Conservation (phyloP, 495 filamentous ascomycete genomes). For the Rhypophila decipiens region DNA sequence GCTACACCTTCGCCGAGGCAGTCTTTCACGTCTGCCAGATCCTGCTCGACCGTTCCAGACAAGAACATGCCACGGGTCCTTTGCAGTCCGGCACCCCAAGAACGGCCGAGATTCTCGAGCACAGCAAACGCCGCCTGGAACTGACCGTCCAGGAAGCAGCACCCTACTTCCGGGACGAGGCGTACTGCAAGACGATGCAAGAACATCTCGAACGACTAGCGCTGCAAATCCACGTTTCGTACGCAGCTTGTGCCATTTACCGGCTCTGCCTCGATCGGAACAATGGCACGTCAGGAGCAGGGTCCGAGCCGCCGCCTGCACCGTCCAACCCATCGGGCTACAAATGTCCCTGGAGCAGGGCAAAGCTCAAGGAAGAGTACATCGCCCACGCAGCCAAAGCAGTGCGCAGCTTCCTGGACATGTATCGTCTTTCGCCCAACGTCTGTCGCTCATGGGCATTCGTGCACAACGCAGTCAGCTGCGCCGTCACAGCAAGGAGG, state of each 20-base stretch:
- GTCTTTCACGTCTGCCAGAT: background rate
- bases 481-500: background rate
- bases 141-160: background rate
- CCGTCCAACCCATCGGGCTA: too few species aligned
- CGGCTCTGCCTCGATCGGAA: background rate
- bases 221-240: background rate
- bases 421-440: conserved; percentile 1
- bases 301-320: too few species aligned
- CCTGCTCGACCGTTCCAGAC: conserved; percentile 1
- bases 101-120: background rate
- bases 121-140: background rate
- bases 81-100: background rate
- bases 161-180: background rate
- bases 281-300: too few species aligned
- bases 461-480: conserved; percentile 6
- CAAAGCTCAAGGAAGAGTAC: too few species aligned
- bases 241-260: background rate
- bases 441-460: conserved; percentile 4
- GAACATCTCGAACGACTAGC: background rate
- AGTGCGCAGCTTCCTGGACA: background rate
- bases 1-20: background rate
- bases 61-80: background rate
- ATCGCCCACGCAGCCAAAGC: background rate
- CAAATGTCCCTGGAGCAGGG: too few species aligned
- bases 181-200: background rate